Evolutionary conservation across 1,284 basidiomycete species (phyloP).

Genomic region (Ganoderma multipileum): DNA sequence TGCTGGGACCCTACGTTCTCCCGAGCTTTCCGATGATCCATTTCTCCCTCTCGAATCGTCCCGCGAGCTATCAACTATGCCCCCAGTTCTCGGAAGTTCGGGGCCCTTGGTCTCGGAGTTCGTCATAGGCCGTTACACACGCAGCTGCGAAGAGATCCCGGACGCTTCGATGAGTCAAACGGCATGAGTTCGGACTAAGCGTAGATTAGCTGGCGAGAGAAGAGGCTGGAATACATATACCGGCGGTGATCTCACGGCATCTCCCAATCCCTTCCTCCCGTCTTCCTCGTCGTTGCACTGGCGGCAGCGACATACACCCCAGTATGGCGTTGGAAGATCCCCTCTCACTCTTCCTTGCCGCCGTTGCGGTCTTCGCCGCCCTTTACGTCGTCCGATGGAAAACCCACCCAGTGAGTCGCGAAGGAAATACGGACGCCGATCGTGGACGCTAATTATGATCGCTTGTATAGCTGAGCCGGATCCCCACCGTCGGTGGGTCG

Average conservation of each 20-base stretch:
- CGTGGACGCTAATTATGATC: not conserved
- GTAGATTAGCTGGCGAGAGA: not conserved
- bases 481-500: conserved; percentile 45
- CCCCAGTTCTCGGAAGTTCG: not conserved
- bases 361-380: not conserved
- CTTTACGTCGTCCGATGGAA: conserved; percentile 11
- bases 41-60: no score
- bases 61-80: no score
- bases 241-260: not conserved
- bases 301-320: not conserved
- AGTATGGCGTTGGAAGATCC: conserved; percentile 7
- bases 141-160: not conserved
- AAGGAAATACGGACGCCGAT: no score
- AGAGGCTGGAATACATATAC: not conserved
- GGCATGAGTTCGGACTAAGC: not conserved
- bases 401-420: conserved; percentile 9
- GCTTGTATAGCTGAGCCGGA: conserved; percentile 26
- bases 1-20: not conserved
- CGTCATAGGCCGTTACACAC: not conserved
- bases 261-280: not conserved
- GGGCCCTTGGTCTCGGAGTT: not conserved
- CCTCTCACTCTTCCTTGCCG: not conserved
- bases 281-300: not conserved
- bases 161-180: not conserved
- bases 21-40: no score